Percentiles rank a stretch among this genome's conserved stretches.
Conservation (phyloP, 1,284 basidiomycete genomes). For the Coriolopsis trogii region DNA sequence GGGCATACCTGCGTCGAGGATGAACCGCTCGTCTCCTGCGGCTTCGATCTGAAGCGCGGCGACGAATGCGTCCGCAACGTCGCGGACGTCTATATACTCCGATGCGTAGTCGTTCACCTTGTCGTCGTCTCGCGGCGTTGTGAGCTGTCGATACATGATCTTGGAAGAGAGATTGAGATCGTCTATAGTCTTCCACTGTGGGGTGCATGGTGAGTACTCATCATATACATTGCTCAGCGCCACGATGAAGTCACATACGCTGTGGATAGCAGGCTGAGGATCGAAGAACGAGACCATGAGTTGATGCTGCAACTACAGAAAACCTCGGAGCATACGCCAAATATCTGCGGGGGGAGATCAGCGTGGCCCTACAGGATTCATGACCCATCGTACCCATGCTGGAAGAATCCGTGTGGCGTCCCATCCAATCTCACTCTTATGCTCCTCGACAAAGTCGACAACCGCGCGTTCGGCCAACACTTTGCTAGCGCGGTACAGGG, state of each 20-base stretch:
- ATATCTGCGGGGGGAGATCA: neutral
- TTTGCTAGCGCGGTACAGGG: slow-evolving; percentile 64
- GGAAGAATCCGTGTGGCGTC: slow-evolving; percentile 35
- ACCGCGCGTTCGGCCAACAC: slow-evolving; percentile 68
- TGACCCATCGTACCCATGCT: slow-evolving; percentile 9
- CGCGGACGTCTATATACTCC: slow-evolving; percentile 11
- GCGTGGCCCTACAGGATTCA: neutral
- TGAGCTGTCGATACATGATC: slow-evolving; percentile 12
- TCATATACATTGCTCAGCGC: no score
- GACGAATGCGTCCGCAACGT: slow-evolving; percentile 11
- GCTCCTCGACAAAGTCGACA: slow-evolving; percentile 58
- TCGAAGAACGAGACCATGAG: neutral
- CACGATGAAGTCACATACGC: neutral
- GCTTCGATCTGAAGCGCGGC: slow-evolving; percentile 2
- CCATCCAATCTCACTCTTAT: slow-evolving; percentile 53
- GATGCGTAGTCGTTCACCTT: slow-evolving; percentile 16
- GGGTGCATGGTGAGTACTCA: no score
- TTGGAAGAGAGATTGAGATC: slow-evolving; percentile 18
- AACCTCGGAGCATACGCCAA: slow-evolving; percentile 1
- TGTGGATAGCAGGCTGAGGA: slow-evolving; percentile 7
- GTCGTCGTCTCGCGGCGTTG: slow-evolving; percentile 7
- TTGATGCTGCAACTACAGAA: no score
- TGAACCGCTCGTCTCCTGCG: slow-evolving; percentile 29
- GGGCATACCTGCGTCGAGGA: slow-evolving; percentile 9
- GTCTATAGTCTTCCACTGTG: slow-evolving; percentile 16